Percentiles rank a stretch among this genome's conserved stretches.
phyloP scores from a whole-genome alignment of 2,329 filamentous ascomycete genomes.

The Hymenoscyphus scutula region DNA sequence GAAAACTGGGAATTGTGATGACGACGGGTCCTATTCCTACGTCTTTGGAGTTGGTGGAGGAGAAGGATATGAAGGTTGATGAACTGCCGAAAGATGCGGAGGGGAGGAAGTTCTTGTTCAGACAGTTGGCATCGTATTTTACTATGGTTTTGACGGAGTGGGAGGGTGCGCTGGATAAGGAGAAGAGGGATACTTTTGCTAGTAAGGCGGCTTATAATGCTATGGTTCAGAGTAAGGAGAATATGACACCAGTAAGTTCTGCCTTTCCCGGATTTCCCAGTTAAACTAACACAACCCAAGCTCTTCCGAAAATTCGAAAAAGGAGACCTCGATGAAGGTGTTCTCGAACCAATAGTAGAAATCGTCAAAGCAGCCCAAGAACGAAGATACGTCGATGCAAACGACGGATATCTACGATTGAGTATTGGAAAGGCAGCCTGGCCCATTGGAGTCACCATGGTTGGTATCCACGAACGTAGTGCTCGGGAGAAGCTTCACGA shows the following conservation, averaged over 20 bases:
- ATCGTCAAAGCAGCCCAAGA: constrained; percentile 90
- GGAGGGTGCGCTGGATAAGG: constrained; percentile 71
- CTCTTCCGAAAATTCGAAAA: constrained; percentile 88
- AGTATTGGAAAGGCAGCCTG: constrained; percentile 97
- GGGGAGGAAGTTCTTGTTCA: constrained; percentile 69
- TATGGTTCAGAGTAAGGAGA: constrained; percentile 83
- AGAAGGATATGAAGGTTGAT: constrained; percentile 83
- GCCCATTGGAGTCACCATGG: constrained; percentile 99
- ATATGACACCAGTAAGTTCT: constrained; percentile 68
- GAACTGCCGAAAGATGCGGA: constrained; percentile 61
- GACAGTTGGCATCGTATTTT: constrained; percentile 92
- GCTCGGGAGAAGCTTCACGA: constrained; percentile 94
- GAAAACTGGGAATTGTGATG: constrained; percentile 58
- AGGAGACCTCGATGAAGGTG: constrained; percentile 71
- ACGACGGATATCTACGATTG: constrained; percentile 87
- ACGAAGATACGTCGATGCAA: constrained; percentile 90
- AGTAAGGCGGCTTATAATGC: constrained; percentile 79
- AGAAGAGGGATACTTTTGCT: constrained; percentile 63
- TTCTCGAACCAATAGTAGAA: constrained; percentile 81
- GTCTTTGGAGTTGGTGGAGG: constrained; percentile 72
- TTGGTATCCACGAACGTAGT: constrained; percentile 96
- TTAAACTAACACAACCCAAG: constrained; percentile 39
- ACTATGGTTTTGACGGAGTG: constrained; percentile 93
- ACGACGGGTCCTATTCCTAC: constrained; percentile 83
- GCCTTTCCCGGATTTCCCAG: background rate